Evolutionary conservation across 1,139 yeast genomes (phyloP), one percentile per base, ranked within the genome.

Genomic region (Taphrina wiesneri): DNA sequence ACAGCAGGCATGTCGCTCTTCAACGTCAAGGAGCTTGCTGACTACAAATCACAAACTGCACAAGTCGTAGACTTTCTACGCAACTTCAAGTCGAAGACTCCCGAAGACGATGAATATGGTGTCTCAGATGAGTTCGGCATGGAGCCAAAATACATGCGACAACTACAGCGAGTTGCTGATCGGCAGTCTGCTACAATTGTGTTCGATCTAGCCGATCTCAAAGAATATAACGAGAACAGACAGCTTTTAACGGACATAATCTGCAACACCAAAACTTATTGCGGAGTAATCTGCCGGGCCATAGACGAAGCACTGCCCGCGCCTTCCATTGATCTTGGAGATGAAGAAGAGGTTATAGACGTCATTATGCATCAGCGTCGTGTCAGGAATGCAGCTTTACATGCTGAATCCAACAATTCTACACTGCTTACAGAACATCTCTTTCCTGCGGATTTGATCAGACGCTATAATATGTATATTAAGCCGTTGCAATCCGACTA

Each of bases 301-400:
- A 84, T 89, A 59, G 99, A 95, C 77, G 86, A 85, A 66, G 77
- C 90, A 67, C 84, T 93, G 85, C 99, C 99, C 0, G 81, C 81
- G 68, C 90, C 97, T 25, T 86, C 95, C 2, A 82, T 81, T 66
- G 93, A 90, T 70, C 81, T 92, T 64, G 80, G 86, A 59, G 90
- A 88, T 76, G 86, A 86, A 72, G 97, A 91, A 75, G 96, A 90
- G 72, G 98, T 93, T 11, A 79, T 95, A 72, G 99, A 95, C 74
- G 96, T 93, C 67, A 90, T 95, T 68, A 81, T 92, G 71, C 92
- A 90, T 73, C 98, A 93, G 78, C 84, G 99, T 75, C 85, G 83
- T 72, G 83, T 89, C 75, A 83, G 96, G 73, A 93, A 93, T 75
- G 85, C 85, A 72, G 82, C 92, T 69, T 80, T 86, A 56, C 86